A percentile compares a stretch with the other conserved stretches of the same genome.
Evolutionary conservation across 1,284 basidiomycete species (phyloP).

Genomic region (Malassezia furfur): DNA sequence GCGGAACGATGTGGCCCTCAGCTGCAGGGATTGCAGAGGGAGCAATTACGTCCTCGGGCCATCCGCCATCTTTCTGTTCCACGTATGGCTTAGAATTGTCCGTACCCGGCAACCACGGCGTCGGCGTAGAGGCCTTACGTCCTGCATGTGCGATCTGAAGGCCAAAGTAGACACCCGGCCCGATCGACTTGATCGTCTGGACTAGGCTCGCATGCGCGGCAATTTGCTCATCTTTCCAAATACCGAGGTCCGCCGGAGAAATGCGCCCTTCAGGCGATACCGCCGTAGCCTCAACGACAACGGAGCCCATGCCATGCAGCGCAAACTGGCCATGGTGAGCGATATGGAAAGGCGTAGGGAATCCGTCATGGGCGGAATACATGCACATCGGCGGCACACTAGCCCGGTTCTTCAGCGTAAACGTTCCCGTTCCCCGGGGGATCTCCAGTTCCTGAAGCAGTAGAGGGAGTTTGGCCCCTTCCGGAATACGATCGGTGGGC

Average conservation of each 20-base stretch:
- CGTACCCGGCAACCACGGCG: conserved; percentile 48
- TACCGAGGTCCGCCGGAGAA: conserved; percentile 59
- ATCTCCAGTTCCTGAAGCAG: conserved; percentile 28
- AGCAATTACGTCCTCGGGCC: conserved; percentile 58
- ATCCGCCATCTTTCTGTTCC: conserved; percentile 54
- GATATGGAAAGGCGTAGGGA: conserved; percentile 39
- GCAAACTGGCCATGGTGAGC: conserved; percentile 42
- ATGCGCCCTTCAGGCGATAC: conserved; percentile 70
- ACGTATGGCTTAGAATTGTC: conserved; percentile 36
- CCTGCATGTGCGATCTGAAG: conserved; percentile 74
- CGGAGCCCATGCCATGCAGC: conserved; percentile 38
- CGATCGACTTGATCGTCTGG: conserved; percentile 58
- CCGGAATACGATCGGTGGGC: conserved; percentile 26
- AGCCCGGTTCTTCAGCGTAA: conserved; percentile 38
- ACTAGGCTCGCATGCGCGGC: conserved; percentile 61
- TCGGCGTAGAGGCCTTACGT: conserved; percentile 57
- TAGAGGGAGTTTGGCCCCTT: conserved; percentile 25
- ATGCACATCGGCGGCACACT: conserved; percentile 42
- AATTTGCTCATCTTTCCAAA: conserved; percentile 69
- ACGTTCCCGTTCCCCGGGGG: conserved; percentile 14
- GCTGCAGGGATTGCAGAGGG: conserved; percentile 58
- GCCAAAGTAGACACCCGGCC: conserved; percentile 60
- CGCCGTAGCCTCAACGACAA: conserved; percentile 39
- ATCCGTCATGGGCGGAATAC: conserved; percentile 37
- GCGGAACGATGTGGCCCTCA: conserved; percentile 54